phyloP scores from a whole-genome alignment of 441 rosid species.

The Iberis amara region DNA sequence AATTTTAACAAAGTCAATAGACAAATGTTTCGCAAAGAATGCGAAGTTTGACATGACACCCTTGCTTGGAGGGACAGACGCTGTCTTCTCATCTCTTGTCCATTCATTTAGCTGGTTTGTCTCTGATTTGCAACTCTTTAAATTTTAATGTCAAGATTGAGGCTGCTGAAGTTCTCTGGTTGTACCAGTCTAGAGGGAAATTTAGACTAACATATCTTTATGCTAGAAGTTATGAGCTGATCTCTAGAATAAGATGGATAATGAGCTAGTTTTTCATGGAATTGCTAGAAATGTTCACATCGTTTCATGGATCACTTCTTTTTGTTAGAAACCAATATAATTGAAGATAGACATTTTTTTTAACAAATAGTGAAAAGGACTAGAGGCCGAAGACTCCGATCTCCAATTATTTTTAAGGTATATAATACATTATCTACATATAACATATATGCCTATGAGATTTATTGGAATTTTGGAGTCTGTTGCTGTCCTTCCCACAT shows the following conservation, averaged over 20 bases:
- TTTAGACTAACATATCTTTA: not conserved
- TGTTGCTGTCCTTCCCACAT: constrained; percentile 16
- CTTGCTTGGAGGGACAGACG: constrained; percentile 95
- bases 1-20: constrained; percentile 84
- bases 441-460: not conserved
- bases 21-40: constrained; percentile 95
- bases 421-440: not conserved
- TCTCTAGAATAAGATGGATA: not conserved
- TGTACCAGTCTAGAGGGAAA: not conserved
- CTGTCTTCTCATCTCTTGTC: constrained; percentile 91
- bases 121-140: constrained; percentile 24
- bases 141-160: not conserved
- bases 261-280: not conserved
- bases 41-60: constrained; percentile 97
- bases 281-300: not conserved
- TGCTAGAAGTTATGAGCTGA: not conserved
- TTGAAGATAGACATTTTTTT: too few species aligned
- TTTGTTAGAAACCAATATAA: too few species aligned
- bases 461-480: not conserved
- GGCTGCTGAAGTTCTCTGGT: not conserved
- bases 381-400: too few species aligned
- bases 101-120: constrained; percentile 89
- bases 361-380: too few species aligned
- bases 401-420: too few species aligned
- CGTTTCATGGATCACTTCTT: too few species aligned